Percentiles rank a stretch among this genome's conserved stretches.
These are phyloP conservation scores for Phytophthora sojae DNA, from an alignment of 352 stramenopile species.

Conservation along the genomic window DNA sequence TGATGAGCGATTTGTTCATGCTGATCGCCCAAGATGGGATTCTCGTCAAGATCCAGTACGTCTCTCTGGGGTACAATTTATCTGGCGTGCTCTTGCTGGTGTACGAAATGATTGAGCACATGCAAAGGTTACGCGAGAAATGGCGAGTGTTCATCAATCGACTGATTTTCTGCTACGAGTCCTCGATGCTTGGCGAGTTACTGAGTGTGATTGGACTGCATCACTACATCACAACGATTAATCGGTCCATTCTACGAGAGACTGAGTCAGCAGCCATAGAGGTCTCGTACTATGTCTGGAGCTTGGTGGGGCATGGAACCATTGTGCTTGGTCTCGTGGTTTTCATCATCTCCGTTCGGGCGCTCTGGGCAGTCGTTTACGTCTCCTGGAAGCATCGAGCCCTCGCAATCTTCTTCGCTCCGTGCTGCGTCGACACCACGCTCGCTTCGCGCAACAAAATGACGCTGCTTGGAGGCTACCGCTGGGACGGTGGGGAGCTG, in stretches of 20 bases:
- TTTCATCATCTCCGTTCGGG: conserved; percentile 21
- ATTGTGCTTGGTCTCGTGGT: conserved; percentile 23
- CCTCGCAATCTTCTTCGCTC: conserved; percentile 8
- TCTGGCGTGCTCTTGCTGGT: conserved; percentile 18
- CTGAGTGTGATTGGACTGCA: conserved; percentile 8
- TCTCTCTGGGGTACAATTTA: no score
- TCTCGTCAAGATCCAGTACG: conserved; percentile 16
- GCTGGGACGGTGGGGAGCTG: conserved; percentile 14
- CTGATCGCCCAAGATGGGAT: conserved; percentile 18
- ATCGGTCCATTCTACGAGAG: conserved; percentile 8
- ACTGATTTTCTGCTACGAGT: conserved; percentile 18
- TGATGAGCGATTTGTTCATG: conserved; percentile 25
- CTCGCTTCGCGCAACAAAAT: conserved; percentile 19
- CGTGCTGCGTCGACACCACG: conserved; percentile 28
- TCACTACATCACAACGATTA: conserved; percentile 8
- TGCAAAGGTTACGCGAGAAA: conserved; percentile 1
- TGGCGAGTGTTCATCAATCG: conserved; percentile 14
- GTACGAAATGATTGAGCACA: conserved; percentile 21
- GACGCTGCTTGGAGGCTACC: conserved; percentile 18
- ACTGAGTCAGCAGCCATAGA: conserved; percentile 5
- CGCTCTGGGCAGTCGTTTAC: conserved; percentile 16
- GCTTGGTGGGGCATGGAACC: conserved; percentile 23
- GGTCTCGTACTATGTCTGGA: conserved; percentile 31
- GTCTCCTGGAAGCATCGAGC: conserved; percentile 16
- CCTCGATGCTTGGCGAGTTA: conserved; percentile 14